Evolutionary conservation across 1,284 basidiomycete species (phyloP), one percentile per base, ranked within the genome.

Genomic region (Tetrapyrgos nigripes): DNA sequence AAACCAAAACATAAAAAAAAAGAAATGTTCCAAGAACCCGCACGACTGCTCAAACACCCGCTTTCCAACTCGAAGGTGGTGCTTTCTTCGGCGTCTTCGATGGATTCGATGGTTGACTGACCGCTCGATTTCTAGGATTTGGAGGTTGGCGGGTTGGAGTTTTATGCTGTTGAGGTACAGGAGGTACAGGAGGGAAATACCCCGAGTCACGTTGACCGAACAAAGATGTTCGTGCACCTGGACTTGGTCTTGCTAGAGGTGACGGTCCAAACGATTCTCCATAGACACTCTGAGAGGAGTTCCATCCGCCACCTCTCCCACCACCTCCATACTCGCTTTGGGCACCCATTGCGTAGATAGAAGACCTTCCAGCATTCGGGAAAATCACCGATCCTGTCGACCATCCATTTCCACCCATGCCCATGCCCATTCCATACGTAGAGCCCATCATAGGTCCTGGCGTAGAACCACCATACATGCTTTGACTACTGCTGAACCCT

Each of bases 31-130:
- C 37, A n/a, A n/a, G 17, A 40, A 5, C 14, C 17, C 37, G 5
- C 14, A 9, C 37, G 14, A 40, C n/a, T 28, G 29, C 29, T 52
- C 44, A 57, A 21, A 49, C n/a, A 37, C 40, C 55, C 9, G 47
- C 44, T 65, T 80, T 86, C 86, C 86, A 89, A 62, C 86, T 88
- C 26, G 86, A 87, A 13, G 86, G 86, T 9, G 85, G 85, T 6
- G 79, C 76, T 59, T 73, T 77, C 11, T 72, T 67, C n/a, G 62
- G 59, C 28, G 57, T 59, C 14, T 53, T 55, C 4, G 55, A 52
- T n/a, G 77, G 74, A 52, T 65, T 77, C 14, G 82, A 80, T 53
- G 87, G 86, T 60, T 81, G 81, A 61, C 86, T 88, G 60, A 78
- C 74, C 58, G 86, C 86, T 65, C 86, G 70, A 51, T 78, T 71